Conservation (phyloP, 2,329 filamentous ascomycete genomes). For the Claviceps monticola region DNA sequence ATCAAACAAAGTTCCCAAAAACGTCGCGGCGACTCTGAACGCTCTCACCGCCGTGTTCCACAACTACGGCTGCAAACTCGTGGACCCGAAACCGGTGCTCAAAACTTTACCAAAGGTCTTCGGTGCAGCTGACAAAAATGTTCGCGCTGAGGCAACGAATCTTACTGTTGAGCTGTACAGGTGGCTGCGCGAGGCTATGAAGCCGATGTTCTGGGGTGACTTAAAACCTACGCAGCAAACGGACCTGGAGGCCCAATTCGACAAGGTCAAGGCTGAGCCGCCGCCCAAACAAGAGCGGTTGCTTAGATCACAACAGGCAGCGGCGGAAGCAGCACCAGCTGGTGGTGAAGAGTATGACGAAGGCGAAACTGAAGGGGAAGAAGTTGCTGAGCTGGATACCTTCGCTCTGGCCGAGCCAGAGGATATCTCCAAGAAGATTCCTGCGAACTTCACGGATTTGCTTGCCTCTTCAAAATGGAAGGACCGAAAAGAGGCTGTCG, state of each 20-base stretch:
- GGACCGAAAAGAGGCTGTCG: slow-evolving; percentile 86
- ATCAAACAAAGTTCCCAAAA: slow-evolving; percentile 81
- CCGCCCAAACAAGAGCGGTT: slow-evolving; percentile 82
- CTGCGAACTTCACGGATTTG: slow-evolving; percentile 69
- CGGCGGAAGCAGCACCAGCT: slow-evolving; percentile 54
- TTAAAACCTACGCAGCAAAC: slow-evolving; percentile 90
- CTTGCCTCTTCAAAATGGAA: slow-evolving; percentile 94
- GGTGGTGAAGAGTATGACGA: slow-evolving; percentile 46
- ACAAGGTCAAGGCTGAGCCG: slow-evolving; percentile 78
- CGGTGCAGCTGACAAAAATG: slow-evolving; percentile 94
- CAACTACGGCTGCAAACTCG: slow-evolving; percentile 86
- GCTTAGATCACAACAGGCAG: slow-evolving; percentile 78
- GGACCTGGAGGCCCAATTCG: slow-evolving; percentile 87
- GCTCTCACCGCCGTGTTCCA: slow-evolving; percentile 77
- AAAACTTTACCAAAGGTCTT: slow-evolving; percentile 84
- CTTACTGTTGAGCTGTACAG: slow-evolving; percentile 89
- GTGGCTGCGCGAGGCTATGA: slow-evolving; percentile 96
- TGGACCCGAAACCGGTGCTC: slow-evolving; percentile 83
- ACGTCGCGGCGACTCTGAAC: slow-evolving; percentile 57
- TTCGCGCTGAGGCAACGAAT: slow-evolving; percentile 83
- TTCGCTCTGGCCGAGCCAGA: slow-evolving; percentile 78
- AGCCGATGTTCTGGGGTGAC: slow-evolving; percentile 93
- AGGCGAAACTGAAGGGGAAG: slow-evolving; percentile 35
- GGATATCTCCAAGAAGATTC: slow-evolving; percentile 70
- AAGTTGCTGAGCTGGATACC: slow-evolving; percentile 55